phyloP scores from a whole-genome alignment of 164 flowering plant genomes.

The Santalum album region DNA sequence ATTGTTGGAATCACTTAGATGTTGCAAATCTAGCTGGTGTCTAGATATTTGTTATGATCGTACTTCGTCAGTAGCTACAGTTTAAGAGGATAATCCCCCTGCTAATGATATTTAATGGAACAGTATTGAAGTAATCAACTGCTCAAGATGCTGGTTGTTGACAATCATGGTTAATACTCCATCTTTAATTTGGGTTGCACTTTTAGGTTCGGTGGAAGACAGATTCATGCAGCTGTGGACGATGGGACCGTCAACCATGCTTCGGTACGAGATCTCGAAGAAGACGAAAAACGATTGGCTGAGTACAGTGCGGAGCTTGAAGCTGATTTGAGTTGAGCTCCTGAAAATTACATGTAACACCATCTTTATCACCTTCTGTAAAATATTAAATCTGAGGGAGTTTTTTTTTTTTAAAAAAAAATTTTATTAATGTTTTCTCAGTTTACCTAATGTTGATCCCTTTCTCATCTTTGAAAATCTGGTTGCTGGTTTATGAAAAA shows the following conservation, averaged over 20 bases:
- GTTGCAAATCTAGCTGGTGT: too few relatives aligned
- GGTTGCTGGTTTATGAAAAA: too few relatives aligned
- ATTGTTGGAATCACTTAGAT: too few relatives aligned
- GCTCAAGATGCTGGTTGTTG: not conserved
- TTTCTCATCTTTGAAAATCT: too few relatives aligned
- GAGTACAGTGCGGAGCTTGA: constrained; percentile 91
- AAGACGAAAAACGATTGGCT: constrained; percentile 63
- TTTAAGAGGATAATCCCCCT: too few relatives aligned
- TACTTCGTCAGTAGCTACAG: too few relatives aligned
- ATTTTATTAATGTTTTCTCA: too few relatives aligned
- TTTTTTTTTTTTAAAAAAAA: too few relatives aligned
- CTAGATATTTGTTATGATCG: too few relatives aligned
- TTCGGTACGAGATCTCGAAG: constrained; percentile 54
- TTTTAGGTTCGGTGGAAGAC: constrained; percentile 81
- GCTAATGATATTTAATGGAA: too few relatives aligned
- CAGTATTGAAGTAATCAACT: too few relatives aligned
- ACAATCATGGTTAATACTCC: not conserved
- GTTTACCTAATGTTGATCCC: too few relatives aligned
- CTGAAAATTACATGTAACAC: not conserved
- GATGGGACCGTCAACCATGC: constrained; percentile 88
- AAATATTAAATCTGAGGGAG: not conserved
- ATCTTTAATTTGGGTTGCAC: not conserved
- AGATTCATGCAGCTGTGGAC: constrained; percentile 76
- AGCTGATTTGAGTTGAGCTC: constrained; percentile 35
- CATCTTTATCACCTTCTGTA: not conserved